phyloP scores from a whole-genome alignment of 2,329 filamentous ascomycete species.

The Fusarium equiseti region DNA sequence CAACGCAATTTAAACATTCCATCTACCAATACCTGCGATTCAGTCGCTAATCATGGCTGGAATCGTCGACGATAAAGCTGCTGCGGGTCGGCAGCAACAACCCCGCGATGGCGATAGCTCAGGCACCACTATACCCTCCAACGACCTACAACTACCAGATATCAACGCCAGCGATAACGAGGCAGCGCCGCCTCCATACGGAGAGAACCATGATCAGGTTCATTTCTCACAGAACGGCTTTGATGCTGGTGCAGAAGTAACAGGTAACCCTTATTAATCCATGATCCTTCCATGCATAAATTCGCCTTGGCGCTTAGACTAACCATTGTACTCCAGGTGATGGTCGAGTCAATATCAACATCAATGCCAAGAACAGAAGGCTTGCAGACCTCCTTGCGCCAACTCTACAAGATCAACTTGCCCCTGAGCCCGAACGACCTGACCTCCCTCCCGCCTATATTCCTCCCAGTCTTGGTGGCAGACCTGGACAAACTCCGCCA shows the following conservation, averaged over 20 bases:
- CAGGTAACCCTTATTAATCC: slow-evolving; percentile 53
- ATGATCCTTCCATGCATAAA: background rate
- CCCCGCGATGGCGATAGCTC: slow-evolving; percentile 28
- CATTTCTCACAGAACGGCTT: slow-evolving; percentile 73
- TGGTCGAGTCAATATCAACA: slow-evolving; percentile 83
- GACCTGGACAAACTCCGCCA: slow-evolving; percentile 67
- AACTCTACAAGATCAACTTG: slow-evolving; percentile 68
- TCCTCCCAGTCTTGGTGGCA: slow-evolving; percentile 77
- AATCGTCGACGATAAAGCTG: slow-evolving; percentile 46
- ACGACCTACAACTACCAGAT: slow-evolving; percentile 57
- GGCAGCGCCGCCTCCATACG: slow-evolving; percentile 69
- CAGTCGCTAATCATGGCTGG: slow-evolving; percentile 43
- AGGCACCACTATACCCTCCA: slow-evolving; percentile 51
- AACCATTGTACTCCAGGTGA: slow-evolving; percentile 64
- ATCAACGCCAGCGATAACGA: slow-evolving; percentile 55
- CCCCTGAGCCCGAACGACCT: slow-evolving; percentile 58
- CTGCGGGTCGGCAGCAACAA: slow-evolving; percentile 40
- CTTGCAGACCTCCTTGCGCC: slow-evolving; percentile 77
- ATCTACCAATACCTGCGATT: slow-evolving; percentile 3
- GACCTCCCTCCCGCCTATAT: slow-evolving; percentile 76
- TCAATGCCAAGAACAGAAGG: slow-evolving; percentile 76
- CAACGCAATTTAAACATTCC: background rate
- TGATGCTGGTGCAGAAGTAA: slow-evolving; percentile 70
- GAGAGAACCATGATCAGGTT: slow-evolving; percentile 66
- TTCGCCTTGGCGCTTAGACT: slow-evolving; percentile 18